Conservation (phyloP, 225 moss, liverwort and hornwort species). For the Straminergon stramineum region DNA sequence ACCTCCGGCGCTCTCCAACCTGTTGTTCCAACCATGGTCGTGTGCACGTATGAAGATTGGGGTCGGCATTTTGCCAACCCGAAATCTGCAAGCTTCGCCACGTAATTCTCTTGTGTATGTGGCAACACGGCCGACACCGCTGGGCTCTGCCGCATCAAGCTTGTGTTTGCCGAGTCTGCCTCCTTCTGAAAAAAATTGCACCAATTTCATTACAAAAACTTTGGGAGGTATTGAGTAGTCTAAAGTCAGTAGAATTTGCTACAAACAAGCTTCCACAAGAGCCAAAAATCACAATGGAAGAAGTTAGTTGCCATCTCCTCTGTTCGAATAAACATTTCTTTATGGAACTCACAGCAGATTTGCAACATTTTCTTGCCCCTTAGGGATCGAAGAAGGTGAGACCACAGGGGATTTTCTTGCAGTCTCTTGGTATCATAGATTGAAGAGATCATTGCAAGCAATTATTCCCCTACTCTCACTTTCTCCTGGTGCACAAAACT, state of each 20-base stretch:
- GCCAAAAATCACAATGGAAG: background rate
- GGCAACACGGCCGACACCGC: background rate
- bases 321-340: background rate
- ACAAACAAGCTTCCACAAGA: background rate
- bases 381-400: background rate
- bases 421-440: background rate
- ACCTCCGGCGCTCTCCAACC: conserved; percentile 1
- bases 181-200: background rate
- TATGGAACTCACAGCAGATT: background rate
- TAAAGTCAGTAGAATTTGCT: background rate
- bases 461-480: background rate
- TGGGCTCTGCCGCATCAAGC: background rate
- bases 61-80: conserved; percentile 2
- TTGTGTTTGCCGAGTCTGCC: background rate
- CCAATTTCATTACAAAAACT: background rate
- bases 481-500: background rate
- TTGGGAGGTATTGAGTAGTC: background rate
- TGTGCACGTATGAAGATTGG: background rate
- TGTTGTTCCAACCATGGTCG: conserved; percentile 6
- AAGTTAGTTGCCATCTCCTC: background rate
- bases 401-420: background rate
- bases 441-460: background rate
- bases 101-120: conserved; percentile 22
- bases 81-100: conserved; percentile 26
- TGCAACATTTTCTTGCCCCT: background rate